These are phyloP conservation scores for Clarireedia paspali DNA, from an alignment of 2,329 filamentous ascomycete genomes.

Conservation along the genomic window DNA sequence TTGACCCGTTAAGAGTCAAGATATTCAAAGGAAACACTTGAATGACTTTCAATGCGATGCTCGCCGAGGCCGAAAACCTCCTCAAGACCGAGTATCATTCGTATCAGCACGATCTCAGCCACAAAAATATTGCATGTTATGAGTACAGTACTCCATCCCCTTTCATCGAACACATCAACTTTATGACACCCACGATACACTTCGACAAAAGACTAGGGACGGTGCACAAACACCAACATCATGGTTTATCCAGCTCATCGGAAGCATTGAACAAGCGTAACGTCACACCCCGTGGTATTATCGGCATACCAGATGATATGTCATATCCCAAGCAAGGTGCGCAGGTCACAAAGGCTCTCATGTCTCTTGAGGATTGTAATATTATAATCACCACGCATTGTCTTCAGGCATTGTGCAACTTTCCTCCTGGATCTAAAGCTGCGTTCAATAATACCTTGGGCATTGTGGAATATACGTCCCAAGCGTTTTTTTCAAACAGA, in stretches of 20 bases:
- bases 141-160: constrained; percentile 26
- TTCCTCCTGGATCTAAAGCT: constrained; percentile 33
- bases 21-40: constrained; percentile 33
- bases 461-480: constrained; percentile 47
- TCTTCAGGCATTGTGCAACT: constrained; percentile 43
- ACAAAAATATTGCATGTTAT: constrained; percentile 26
- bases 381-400: constrained; percentile 49
- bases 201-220: constrained; percentile 23
- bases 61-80: constrained; percentile 40
- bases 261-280: constrained; percentile 15
- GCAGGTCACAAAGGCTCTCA: constrained; percentile 19
- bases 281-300: constrained; percentile 10
- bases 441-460: constrained; percentile 41
- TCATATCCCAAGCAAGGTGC: constrained; percentile 23
- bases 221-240: constrained; percentile 25
- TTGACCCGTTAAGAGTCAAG: constrained; percentile 38
- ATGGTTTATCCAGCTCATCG: constrained; percentile 25
- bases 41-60: constrained; percentile 29
- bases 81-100: constrained; percentile 44
- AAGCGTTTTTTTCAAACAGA: constrained; percentile 44
- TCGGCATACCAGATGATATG: constrained; percentile 25
- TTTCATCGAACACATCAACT: constrained; percentile 27
- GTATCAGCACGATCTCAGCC: constrained; percentile 46
- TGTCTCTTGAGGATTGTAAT: constrained; percentile 37
- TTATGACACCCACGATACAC: constrained; percentile 28